These are phyloP conservation scores for Coemansia sp. DNA, from an alignment of 192 early-diverging fungal species.

Conservation along the genomic window DNA sequence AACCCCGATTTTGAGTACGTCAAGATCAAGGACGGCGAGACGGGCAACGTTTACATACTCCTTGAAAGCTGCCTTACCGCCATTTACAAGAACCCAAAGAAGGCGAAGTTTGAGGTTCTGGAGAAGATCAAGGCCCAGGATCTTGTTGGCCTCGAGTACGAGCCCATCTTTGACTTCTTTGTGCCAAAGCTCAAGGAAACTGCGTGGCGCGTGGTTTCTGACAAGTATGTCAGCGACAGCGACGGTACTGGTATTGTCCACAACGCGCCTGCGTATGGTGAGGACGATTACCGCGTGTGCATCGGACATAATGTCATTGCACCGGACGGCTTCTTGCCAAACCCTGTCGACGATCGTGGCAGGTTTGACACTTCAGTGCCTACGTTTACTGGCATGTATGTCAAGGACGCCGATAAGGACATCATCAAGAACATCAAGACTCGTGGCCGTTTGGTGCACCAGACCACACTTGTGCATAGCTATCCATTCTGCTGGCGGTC, in stretches of 20 bases:
- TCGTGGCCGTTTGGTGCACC: constrained; percentile 80
- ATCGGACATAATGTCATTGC: constrained; percentile 76
- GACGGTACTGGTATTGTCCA: constrained; percentile 98
- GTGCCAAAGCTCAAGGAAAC: constrained; percentile 66
- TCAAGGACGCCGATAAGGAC: constrained; percentile 97
- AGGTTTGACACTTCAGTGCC: constrained; percentile 72
- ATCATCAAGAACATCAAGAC: constrained; percentile 91
- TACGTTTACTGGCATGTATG: constrained; percentile 79
- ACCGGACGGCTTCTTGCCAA: constrained; percentile 82
- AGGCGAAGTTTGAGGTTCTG: constrained; percentile 88
- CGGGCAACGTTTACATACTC: constrained; percentile 83
- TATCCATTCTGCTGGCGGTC: constrained; percentile 99
- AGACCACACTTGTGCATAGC: constrained; percentile 86
- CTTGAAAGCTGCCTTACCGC: constrained; percentile 79
- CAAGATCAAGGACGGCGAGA: constrained; percentile 88
- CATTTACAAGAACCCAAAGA: constrained; percentile 93
- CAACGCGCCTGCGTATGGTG: constrained; percentile 96
- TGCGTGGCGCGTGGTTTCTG: constrained; percentile 84
- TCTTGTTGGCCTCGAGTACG: constrained; percentile 85
- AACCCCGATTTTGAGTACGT: constrained; percentile 93
- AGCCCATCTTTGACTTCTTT: constrained; percentile 90
- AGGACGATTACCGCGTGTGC: constrained; percentile 98
- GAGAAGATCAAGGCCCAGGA: constrained; percentile 73
- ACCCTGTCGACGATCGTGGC: constrained; percentile 87
- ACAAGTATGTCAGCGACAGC: constrained; percentile 90